These are phyloP conservation scores for Nemania sp. DNA, from an alignment of 2,329 filamentous ascomycete genomes.

Conservation along the genomic window DNA sequence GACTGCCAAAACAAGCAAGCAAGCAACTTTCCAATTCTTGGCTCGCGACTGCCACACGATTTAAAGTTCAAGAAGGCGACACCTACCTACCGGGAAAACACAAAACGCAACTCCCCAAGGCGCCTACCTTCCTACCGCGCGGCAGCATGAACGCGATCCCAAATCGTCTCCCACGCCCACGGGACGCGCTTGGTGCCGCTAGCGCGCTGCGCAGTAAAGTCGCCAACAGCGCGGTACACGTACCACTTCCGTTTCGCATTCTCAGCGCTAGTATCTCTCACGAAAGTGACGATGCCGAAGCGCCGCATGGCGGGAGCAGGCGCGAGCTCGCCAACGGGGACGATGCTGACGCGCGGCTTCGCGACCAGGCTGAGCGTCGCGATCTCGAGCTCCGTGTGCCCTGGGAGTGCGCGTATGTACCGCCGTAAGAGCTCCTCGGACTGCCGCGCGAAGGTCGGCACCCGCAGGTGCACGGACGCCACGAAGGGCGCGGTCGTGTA, in stretches of 20 bases:
- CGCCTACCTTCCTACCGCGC: no score
- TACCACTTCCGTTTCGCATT: constrained; percentile 42
- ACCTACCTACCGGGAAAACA: no score
- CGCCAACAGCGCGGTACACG: constrained; percentile 41
- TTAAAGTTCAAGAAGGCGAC: no score
- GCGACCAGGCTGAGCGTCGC: constrained; percentile 60
- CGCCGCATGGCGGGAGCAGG: constrained; percentile 37
- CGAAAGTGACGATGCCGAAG: constrained; percentile 46
- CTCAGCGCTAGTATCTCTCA: constrained; percentile 37
- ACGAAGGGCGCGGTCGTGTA: constrained; percentile 73
- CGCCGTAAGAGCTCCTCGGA: constrained; percentile 59
- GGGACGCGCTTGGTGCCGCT: constrained; percentile 35
- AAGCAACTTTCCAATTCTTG: no score
- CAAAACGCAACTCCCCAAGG: no score
- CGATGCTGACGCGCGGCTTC: constrained; percentile 50
- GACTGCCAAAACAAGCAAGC: no score
- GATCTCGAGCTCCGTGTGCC: constrained; percentile 51
- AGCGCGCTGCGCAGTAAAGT: constrained; percentile 41
- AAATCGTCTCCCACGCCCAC: constrained; percentile 45
- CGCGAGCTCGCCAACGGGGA: constrained; percentile 41
- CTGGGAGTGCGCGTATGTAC: constrained; percentile 53
- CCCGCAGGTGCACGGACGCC: constrained; percentile 68
- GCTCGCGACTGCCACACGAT: no score
- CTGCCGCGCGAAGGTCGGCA: constrained; percentile 66
- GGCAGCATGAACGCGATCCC: neutral